Conservation (phyloP, 176 grass and related monocot genomes). For the Eleusine indica region DNA sequence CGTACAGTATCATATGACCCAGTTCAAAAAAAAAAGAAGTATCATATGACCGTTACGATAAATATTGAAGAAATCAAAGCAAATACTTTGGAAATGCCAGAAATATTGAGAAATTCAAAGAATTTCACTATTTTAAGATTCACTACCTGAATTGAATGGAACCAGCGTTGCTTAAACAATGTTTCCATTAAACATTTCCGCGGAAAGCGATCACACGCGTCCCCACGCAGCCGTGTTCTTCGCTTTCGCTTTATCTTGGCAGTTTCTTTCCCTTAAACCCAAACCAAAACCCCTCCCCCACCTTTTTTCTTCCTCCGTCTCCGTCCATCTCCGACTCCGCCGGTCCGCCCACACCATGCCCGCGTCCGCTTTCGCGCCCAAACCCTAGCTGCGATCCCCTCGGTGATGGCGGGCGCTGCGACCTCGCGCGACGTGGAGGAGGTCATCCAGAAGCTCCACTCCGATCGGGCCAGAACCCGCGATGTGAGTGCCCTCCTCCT, state of each 20-base stretch:
- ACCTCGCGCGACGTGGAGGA: conserved; percentile 66
- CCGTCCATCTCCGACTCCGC: neutral
- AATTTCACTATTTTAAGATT: neutral
- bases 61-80: neutral
- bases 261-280: neutral
- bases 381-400: conserved; percentile 35
- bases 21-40: no score
- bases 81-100: neutral
- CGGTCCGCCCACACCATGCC: neutral
- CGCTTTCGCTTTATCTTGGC: neutral
- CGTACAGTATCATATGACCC: neutral
- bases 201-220: neutral
- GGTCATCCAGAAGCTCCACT: conserved; percentile 79
- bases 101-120: neutral
- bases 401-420: conserved; percentile 40
- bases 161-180: neutral
- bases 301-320: neutral
- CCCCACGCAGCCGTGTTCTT: neutral
- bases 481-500: conserved; percentile 48
- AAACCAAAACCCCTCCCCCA: neutral
- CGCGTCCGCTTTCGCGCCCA: neutral
- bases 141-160: neutral
- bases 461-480: conserved; percentile 64
- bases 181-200: neutral
- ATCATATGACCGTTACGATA: neutral